Percentiles rank a stretch among this genome's conserved stretches.
phyloP scores from a whole-genome alignment of 352 stramenopile genomes.

The Plasmopara muralis region DNA sequence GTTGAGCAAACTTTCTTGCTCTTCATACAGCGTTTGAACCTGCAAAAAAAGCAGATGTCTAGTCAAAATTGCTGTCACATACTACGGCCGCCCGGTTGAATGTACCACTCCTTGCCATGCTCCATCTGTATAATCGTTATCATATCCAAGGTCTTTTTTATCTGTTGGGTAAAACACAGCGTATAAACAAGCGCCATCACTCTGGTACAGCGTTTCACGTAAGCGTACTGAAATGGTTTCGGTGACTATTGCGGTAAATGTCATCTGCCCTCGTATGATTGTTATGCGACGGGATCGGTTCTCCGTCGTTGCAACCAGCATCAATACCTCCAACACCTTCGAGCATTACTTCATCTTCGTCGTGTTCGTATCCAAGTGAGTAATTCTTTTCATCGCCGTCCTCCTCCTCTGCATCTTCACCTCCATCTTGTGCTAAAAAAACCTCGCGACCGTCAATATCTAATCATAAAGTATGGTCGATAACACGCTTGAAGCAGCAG shows the following conservation, averaged over 20 bases:
- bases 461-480: neutral
- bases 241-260: slow-evolving; percentile 43
- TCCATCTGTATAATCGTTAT: slow-evolving; percentile 46
- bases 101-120: slow-evolving; percentile 59
- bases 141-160: slow-evolving; percentile 14
- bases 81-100: neutral
- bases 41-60: slow-evolving; percentile 7
- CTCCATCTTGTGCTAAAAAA: slow-evolving; percentile 14
- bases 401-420: slow-evolving; percentile 25
- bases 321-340: slow-evolving; percentile 16
- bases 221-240: slow-evolving; percentile 42
- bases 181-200: neutral
- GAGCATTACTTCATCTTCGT: slow-evolving; percentile 17
- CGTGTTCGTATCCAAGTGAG: slow-evolving; percentile 15
- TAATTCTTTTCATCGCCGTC: slow-evolving; percentile 24
- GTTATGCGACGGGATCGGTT: slow-evolving; percentile 24
- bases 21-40: slow-evolving; percentile 91
- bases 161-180: slow-evolving; percentile 12
- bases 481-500: neutral
- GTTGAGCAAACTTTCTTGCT: slow-evolving; percentile 95
- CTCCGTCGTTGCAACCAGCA: slow-evolving; percentile 12
- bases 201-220: neutral
- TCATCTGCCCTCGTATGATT: slow-evolving; percentile 15
- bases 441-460: slow-evolving; percentile 12
- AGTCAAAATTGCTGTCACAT: neutral